Percentiles rank a stretch among this genome's conserved stretches.
These are phyloP conservation scores for Fusarium compactum DNA, from an alignment of 2,329 filamentous ascomycete species.

Conservation along the genomic window DNA sequence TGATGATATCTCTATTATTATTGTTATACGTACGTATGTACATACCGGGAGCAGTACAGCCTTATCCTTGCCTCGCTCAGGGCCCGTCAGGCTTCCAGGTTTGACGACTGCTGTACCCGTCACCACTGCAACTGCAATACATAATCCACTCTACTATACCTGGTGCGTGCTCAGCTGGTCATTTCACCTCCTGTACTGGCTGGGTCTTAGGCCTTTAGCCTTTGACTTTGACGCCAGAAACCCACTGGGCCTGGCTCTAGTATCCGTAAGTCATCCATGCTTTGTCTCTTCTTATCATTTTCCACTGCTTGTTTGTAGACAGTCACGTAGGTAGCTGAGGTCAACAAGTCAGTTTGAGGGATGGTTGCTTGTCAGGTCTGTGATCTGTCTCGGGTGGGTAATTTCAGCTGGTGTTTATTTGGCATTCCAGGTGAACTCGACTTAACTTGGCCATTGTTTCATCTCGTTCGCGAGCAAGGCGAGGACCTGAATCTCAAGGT, in stretches of 20 bases:
- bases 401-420: not conserved
- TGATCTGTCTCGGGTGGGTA: not conserved
- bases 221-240: slow-evolving; percentile 36
- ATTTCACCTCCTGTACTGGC: slow-evolving; percentile 30
- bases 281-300: slow-evolving; percentile 16
- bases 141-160: slow-evolving; percentile 8
- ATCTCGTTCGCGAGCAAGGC: not conserved
- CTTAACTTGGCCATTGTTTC: not conserved
- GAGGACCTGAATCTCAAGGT: not conserved
- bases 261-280: not conserved
- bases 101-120: slow-evolving; percentile 4
- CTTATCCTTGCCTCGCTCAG: slow-evolving; percentile 4
- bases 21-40: not conserved
- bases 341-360: not conserved
- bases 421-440: not conserved
- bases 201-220: slow-evolving; percentile 14
- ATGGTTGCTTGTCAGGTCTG: not conserved
- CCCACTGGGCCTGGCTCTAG: slow-evolving; percentile 16
- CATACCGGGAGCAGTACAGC: not conserved
- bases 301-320: not conserved
- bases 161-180: slow-evolving; percentile 36
- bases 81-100: slow-evolving; percentile 13
- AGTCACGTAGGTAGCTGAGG: not conserved
- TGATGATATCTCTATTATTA: not conserved
- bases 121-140: slow-evolving; percentile 3